Evolutionary conservation across 306 rosid genomes (phyloP).

Genomic region (Dryas drummondii): DNA sequence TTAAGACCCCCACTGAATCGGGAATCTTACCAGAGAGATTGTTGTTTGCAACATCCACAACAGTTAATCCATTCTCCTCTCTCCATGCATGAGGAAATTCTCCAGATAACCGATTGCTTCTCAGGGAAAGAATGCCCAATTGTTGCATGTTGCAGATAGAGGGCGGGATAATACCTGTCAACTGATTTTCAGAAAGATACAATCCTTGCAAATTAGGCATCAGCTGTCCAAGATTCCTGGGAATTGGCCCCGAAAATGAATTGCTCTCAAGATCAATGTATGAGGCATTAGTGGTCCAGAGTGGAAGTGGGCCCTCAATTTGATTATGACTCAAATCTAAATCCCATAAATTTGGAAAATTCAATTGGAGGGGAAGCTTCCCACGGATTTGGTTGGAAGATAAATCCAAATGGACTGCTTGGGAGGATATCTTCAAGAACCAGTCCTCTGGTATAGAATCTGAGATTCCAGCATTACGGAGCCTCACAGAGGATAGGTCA

Average conservation of each 20-base stretch:
- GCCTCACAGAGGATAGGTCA: background rate
- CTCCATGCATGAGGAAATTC: background rate
- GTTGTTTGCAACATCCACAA: background rate
- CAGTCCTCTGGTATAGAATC: background rate
- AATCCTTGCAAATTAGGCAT: background rate
- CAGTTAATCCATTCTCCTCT: rapidly evolving
- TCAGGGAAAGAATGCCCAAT: background rate
- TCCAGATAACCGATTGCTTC: background rate
- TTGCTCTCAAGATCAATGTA: rapidly evolving
- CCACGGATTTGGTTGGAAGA: background rate
- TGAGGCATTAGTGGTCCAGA: background rate
- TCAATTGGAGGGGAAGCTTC: background rate
- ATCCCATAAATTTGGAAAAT: background rate
- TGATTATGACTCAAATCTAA: background rate
- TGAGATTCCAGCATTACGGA: background rate
- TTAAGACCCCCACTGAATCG: background rate
- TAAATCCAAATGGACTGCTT: background rate
- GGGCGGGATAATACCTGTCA: background rate
- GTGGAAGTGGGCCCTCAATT: background rate
- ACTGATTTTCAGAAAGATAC: background rate
- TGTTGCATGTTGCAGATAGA: background rate
- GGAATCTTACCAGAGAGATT: background rate
- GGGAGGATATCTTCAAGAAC: background rate
- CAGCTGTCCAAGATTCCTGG: background rate
- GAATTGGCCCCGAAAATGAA: background rate